Conservation (phyloP, 2,329 filamentous ascomycete species). For the Fusarium sp. region DNA sequence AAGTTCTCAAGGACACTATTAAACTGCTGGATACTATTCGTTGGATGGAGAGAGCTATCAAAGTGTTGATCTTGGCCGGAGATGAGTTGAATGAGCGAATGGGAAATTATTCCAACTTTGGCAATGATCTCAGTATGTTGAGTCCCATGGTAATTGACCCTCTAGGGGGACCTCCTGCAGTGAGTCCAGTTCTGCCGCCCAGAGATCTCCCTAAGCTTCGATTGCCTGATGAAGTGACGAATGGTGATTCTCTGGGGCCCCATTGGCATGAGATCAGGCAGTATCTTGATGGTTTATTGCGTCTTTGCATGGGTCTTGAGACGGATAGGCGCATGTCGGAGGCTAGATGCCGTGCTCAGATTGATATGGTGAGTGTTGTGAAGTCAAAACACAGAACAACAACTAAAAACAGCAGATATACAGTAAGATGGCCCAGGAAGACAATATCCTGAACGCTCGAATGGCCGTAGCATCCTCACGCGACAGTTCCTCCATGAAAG, state of each 20-base stretch:
- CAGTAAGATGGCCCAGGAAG: constrained; percentile 62
- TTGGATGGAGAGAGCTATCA: constrained; percentile 61
- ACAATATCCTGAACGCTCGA: constrained; percentile 58
- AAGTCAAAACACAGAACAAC: neutral
- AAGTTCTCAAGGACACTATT: constrained; percentile 59
- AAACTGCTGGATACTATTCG: constrained; percentile 59
- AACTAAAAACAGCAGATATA: constrained; percentile 53
- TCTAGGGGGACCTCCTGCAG: constrained; percentile 41
- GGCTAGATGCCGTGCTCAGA: constrained; percentile 59
- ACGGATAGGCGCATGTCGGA: constrained; percentile 61
- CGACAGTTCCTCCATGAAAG: constrained; percentile 62
- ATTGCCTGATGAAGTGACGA: constrained; percentile 27
- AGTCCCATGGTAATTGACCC: constrained; percentile 40
- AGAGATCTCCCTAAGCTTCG: constrained; percentile 32
- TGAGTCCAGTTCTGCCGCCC: constrained; percentile 43
- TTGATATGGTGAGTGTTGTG: constrained; percentile 55
- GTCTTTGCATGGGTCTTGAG: constrained; percentile 58
- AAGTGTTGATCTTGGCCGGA: constrained; percentile 57
- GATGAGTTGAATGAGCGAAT: constrained; percentile 55
- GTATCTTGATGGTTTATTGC: constrained; percentile 58
- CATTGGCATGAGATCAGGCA: constrained; percentile 62
- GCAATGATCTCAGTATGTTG: constrained; percentile 44
- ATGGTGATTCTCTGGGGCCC: constrained; percentile 48
- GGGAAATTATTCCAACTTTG: constrained; percentile 37
- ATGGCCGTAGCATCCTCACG: constrained; percentile 56